Evolutionary conservation across 2,329 filamentous ascomycete species (phyloP).

Genomic region (Stemphylium lycopersici): DNA sequence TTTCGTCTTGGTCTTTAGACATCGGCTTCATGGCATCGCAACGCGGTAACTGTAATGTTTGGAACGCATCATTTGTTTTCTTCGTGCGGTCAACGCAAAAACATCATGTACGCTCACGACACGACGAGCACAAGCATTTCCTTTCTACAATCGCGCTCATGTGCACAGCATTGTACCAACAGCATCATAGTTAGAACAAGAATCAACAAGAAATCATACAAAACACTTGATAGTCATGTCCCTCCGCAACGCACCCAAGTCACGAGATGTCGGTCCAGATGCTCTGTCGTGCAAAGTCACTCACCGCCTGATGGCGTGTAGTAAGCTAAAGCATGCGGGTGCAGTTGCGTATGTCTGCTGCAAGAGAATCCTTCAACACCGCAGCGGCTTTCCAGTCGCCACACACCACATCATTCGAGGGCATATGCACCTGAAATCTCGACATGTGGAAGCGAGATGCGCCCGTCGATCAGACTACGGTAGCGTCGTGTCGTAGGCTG

Average conservation of each 20-base stretch:
- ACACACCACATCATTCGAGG: slow-evolving; percentile 3
- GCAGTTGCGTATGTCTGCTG: slow-evolving; percentile 12
- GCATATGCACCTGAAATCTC: neutral
- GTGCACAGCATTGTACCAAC: slow-evolving; percentile 8
- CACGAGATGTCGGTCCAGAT: neutral
- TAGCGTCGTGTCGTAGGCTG: neutral
- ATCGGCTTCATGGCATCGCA: slow-evolving; percentile 1
- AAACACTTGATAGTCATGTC: neutral
- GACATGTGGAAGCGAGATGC: slow-evolving; percentile 5
- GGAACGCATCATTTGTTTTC: slow-evolving; percentile 2
- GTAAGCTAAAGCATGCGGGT: slow-evolving; percentile 9
- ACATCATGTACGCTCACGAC: slow-evolving; percentile 7
- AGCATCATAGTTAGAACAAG: slow-evolving; percentile 3
- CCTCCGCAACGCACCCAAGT: neutral
- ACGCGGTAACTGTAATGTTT: slow-evolving; percentile 8
- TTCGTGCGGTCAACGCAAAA: neutral
- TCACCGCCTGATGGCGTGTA: slow-evolving; percentile 17
- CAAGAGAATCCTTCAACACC: slow-evolving; percentile 10
- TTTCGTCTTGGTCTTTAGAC: slow-evolving; percentile 1
- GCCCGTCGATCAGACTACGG: neutral
- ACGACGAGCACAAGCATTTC: slow-evolving; percentile 5
- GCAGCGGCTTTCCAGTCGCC: slow-evolving; percentile 5
- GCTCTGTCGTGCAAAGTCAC: slow-evolving; percentile 8
- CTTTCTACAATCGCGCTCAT: neutral
- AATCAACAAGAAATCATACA: neutral